Conservation (phyloP, 495 filamentous ascomycete species). For the Lasiosphaeria ovina region DNA sequence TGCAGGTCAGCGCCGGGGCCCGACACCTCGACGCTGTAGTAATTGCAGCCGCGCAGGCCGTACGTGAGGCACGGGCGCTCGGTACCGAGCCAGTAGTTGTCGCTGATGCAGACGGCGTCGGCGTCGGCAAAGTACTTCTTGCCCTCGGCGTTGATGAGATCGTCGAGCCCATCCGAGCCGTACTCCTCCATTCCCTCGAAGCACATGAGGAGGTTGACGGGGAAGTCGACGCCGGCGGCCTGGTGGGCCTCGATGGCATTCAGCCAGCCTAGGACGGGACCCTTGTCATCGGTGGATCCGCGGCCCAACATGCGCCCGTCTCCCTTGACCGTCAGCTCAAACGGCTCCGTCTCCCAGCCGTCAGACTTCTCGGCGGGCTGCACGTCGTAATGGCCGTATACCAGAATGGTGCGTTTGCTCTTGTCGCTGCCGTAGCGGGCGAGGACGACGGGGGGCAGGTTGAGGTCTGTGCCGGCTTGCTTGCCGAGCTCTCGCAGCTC, state of each 20-base stretch:
- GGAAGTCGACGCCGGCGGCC: conserved; percentile 88
- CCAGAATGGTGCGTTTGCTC: conserved; percentile 88
- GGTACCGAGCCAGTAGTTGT: conserved; percentile 99
- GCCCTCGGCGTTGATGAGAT: conserved; percentile 84
- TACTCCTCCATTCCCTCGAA: conserved; percentile 99
- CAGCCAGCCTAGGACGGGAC: conserved; percentile 94
- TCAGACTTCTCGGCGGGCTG: conserved; percentile 92
- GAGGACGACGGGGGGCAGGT: conserved; percentile 88
- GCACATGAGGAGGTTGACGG: conserved; percentile 98
- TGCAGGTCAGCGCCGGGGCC: conserved; percentile 94
- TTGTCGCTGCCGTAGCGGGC: conserved; percentile 87
- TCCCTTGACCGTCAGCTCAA: conserved; percentile 81
- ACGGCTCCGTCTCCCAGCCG: conserved; percentile 95
- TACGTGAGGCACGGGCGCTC: conserved; percentile 98
- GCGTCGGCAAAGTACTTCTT: conserved; percentile 91
- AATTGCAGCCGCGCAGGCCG: conserved; percentile 95
- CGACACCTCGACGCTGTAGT: conserved; percentile 84
- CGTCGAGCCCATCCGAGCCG: conserved; percentile 93
- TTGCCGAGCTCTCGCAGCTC: conserved; percentile 80
- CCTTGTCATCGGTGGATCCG: conserved; percentile 97
- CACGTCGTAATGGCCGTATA: conserved; percentile 99
- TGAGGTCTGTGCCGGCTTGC: conserved; percentile 85
- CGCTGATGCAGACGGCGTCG: conserved; percentile 96
- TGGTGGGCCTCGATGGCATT: conserved; percentile 97
- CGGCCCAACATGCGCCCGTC: conserved; percentile 94